Evolutionary conservation across 768 basidiomycete genomes (phyloP), one percentile per base, ranked within the genome.

Genomic region (Phlegmacium glaucopus): DNA sequence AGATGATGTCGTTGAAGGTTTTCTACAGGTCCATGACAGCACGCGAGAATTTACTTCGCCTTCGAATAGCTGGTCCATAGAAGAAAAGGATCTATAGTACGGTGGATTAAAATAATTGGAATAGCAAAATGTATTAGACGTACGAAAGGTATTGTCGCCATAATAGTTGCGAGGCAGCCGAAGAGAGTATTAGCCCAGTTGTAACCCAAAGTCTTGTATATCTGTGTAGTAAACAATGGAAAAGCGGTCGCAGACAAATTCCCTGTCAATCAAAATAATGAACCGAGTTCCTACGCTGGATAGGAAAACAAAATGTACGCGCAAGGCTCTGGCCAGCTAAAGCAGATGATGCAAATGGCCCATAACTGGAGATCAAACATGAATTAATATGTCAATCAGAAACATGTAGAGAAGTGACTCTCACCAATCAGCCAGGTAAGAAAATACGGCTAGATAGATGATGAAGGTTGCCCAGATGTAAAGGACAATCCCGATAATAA

Each of bases 301-400:
- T 2, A 9, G 34, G 6, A 50, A 45, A 15, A 47, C 25, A 37
- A 28, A 8, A 67, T 77, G 44, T 55, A 75, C 84, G 71, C 47
- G 75, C 72, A 46, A 85, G 67, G 55, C 78, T 81, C 60, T 86
- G 83, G 2, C 78, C 85, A 1, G 85, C 85, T 13, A 85, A 65
- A 9, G 84, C 85, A 0, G 82, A 84, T 0, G 82, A 85, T 6
- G 85, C 84, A 58, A 79, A 86, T 4, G 75, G 74, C 2, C 78
- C 78, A 47, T 80, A 80, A 52, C 79, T 70, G 42, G 17, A 22
- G 10, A 15, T 44, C 3, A 45, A 12, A n/a, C 10, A 30, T 42
- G 17, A 30, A 12, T 12, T 39, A 18, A 34, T 41, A n/a, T n/a
- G n/a, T n/a, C n/a, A 12, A 27, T 9, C n/a, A 12, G 16, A 12